These are phyloP conservation scores for Aspergillus caelatus DNA, from an alignment of 2,329 filamentous ascomycete genomes.

Conservation along the genomic window DNA sequence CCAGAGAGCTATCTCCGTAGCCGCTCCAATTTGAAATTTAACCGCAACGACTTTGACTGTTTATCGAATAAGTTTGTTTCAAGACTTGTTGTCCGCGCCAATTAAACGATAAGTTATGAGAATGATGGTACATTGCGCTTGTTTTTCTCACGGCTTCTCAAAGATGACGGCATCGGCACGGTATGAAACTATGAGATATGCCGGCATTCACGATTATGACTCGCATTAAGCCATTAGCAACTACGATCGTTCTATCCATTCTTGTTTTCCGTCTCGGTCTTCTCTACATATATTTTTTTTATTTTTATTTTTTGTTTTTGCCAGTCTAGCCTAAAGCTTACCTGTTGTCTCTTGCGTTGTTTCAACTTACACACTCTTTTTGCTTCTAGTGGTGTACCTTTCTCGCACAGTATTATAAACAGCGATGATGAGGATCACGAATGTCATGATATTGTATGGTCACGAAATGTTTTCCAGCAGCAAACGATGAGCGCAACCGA, in stretches of 20 bases:
- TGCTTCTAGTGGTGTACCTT: constrained; percentile 42
- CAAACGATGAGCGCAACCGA: constrained; percentile 26
- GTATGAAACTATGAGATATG: constrained; percentile 35
- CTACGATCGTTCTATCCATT: constrained; percentile 26
- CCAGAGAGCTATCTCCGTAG: constrained; percentile 84
- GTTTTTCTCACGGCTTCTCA: constrained; percentile 21
- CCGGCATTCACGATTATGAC: constrained; percentile 29
- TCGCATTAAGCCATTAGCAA: constrained; percentile 24
- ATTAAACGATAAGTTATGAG: constrained; percentile 55
- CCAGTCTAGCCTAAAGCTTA: constrained; percentile 22
- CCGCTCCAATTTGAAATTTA: constrained; percentile 79
- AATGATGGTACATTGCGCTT: constrained; percentile 16
- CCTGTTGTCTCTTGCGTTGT: constrained; percentile 34
- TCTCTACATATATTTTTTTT: constrained; percentile 9
- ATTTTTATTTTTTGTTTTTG: constrained; percentile 15
- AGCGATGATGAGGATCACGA: constrained; percentile 47
- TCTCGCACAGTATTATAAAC: constrained; percentile 39
- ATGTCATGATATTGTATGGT: constrained; percentile 45
- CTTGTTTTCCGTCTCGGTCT: constrained; percentile 25
- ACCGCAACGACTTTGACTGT: constrained; percentile 90
- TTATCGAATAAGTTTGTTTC: constrained; percentile 97
- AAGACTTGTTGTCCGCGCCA: constrained; percentile 92
- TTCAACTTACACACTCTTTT: constrained; percentile 27
- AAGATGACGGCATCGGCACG: constrained; percentile 24
- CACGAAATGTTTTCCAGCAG: constrained; percentile 28